Evolutionary conservation across 1,284 basidiomycete genomes (phyloP), one percentile per base, ranked within the genome.

Genomic region (Rhodotorula sp.): DNA sequence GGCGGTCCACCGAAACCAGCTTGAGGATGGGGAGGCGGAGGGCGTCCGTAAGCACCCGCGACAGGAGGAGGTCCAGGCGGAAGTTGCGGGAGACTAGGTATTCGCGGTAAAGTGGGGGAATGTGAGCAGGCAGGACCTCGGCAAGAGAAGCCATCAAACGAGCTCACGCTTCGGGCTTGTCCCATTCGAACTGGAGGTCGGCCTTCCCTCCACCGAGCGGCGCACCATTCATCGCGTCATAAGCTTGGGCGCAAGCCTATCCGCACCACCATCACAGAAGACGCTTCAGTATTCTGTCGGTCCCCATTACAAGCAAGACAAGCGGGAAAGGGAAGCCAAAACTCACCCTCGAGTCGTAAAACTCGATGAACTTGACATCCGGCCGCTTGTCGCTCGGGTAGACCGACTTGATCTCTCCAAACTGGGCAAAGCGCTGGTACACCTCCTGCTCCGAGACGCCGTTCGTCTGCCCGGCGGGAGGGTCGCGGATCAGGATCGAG

Each of bases 171-270:
- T 64, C 68, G 8, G 62, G 62, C 62, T 68, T 70, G 74, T 97
- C 93, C 89, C 93, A 96, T n/a, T 90, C 89, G 77, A 90, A 93
- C 4, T 87, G 84, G 62, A 98, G 87, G 60, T 93, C 89, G 86
- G 97, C 89, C 0, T 89, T 86, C 24, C 95, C 93, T 76, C 93
- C 93, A 0, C 65, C 67, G 68, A 94, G 84, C 2, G 86, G 83
- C 79, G 90, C 86, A 66, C 90, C 88, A 60, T 90, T 85, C 77
- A 97, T 83, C 45, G 87, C 84, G 76, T 96, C 91, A 75, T 88
- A 87, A 1, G 95, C 91, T 76, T 87, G 87, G 70, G 87, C 30
- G 48, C 30, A 89, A 58, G 87, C 88, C 90, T 88, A 76, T 67
- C 4, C 69, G 37, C 20, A 24, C 14, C 12, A 20, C 10, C 33